Base-by-base conservation (phyloP, 805 yeast genomes). In the Saturnispora ahearnii region DNA sequence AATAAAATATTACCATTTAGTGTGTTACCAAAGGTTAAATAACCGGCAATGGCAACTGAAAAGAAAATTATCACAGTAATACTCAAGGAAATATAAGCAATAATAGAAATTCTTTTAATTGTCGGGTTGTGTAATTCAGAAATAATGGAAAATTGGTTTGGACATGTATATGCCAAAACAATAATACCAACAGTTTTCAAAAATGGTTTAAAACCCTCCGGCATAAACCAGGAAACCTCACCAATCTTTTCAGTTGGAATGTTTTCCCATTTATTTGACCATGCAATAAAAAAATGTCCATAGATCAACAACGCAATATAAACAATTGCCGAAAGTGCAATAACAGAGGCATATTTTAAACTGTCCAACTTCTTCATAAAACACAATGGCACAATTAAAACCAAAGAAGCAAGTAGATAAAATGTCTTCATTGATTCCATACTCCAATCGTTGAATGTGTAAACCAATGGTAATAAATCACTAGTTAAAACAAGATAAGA, bases 131-230 rank as follows among this genome's bases (percentile, higher is more conserved):
- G 66, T 54, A 84, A 68, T 63, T 86, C 95, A 59, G 83, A 81
- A 59, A 82, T 77, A 47, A 86, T 83, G 9, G 88, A 81, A 62
- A 82, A 84, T 73, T 85, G 78, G 64, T 84, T 86, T 68, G 86
- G 91, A 46, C 93, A 88, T 0, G 91, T 84, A 64, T 76, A 86
- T 1, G 95, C 93, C 65, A 86, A 82, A 12, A 86, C 82, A 34
- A 85, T 76, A 50, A 86, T 82, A 26, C 87, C 84, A 58, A 86
- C 81, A 7, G 88, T 79, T 24, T 84, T 73, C 51, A 83, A 66
- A 7, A 78, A 61, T 1, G 76, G 74, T 46, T 67, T 67, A 30
- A 65, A 52, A 24, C 73, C 71, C 37, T 74, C 70, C 1, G 77
- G 72, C n/a, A 62, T 56, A 51, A 70, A 57, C 60, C 72, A 63